Evolutionary conservation across 306 rosid species (phyloP).

Genomic region (Delonix regia): DNA sequence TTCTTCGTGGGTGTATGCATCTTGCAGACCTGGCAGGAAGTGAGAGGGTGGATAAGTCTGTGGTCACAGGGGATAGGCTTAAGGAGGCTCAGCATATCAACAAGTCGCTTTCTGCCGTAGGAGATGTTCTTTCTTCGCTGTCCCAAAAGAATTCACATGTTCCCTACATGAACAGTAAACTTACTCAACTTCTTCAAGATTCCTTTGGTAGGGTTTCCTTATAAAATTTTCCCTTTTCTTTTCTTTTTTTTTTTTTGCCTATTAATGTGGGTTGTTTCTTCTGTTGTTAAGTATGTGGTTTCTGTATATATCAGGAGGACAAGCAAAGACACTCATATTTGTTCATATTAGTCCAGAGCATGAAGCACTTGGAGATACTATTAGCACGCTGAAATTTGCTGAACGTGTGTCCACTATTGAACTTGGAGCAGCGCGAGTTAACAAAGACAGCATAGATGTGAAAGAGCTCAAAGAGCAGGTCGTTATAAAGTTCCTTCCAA

Average conservation of each 20-base stretch:
- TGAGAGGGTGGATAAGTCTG: constrained; percentile 95
- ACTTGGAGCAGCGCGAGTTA: constrained; percentile 83
- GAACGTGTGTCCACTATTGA: constrained; percentile 88
- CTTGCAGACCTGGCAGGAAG: constrained; percentile 97
- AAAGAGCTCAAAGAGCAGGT: constrained; percentile 96
- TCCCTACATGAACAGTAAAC: constrained; percentile 94
- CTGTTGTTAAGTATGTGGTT: constrained; percentile 7
- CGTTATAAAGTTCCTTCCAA: not conserved
- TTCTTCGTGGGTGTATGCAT: constrained; percentile 87
- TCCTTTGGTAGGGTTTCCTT: constrained; percentile 70
- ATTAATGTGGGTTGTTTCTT: not conserved
- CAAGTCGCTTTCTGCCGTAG: constrained; percentile 90
- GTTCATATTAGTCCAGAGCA: constrained; percentile 90
- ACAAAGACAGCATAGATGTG: constrained; percentile 70
- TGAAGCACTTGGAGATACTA: constrained; percentile 84
- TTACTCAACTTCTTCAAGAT: constrained; percentile 93
- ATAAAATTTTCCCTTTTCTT: not conserved
- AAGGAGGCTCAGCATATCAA: constrained; percentile 98
- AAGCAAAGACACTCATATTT: constrained; percentile 95
- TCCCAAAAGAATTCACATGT: constrained; percentile 84
- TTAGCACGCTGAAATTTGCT: constrained; percentile 93
- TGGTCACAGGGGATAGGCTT: constrained; percentile 81
- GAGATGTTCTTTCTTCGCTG: constrained; percentile 93
- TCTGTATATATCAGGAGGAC: constrained; percentile 62
- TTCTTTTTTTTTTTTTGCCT: not conserved